Evolutionary conservation across 805 yeast genomes (phyloP), one percentile per base, ranked within the genome.

Genomic region (Barnettozyma vustinii): DNA sequence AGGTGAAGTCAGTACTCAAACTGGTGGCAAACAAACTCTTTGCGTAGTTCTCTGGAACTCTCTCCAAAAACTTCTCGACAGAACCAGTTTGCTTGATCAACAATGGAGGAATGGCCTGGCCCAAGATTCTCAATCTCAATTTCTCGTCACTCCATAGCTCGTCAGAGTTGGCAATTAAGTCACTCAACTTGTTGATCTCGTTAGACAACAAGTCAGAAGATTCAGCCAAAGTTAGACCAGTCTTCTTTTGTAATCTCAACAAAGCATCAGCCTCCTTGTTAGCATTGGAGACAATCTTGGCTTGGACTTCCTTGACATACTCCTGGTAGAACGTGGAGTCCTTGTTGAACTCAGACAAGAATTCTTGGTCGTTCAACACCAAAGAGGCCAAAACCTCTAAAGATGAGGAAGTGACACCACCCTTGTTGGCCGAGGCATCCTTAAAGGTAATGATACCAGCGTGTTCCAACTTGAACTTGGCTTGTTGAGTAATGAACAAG

Each of bases 341-440:
- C 53, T 80, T 80, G 49, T 70, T 63, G 89, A 92, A 94, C 63
- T 87, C 71, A 48, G 77, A 69, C 60, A 84, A 77, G 73, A 92
- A 94, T 33, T 82, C 87, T 46, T 76, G 79, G 67, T 92, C 99
- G 61, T 83, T 90, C 62, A 94, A 84, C 3, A 96, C 84, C 52
- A 92, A 79, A 2, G 99, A 92, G 9, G 97, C 97, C 58, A 92
- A 77, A 12, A 92, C 99, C 69, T 92, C 99, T 59, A 88, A 74
- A 2, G 97, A 91, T 2, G 97, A 90, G 2, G 97, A 91, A 1
- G 99, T 92, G 46, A 92, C 99, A 72, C 99, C 99, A 62, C 99
- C 99, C 71, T 92, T 92, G 72, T 92, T 92, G 41, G 97, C 90
- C 12, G 97, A 87, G 15, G 98, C 96, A 73, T 92, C 99, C 69